A percentile compares a stretch with the other conserved stretches of the same genome.
phyloP scores from a whole-genome alignment of 2,329 filamentous ascomycete genomes.

The Mycosphaerella sp. region DNA sequence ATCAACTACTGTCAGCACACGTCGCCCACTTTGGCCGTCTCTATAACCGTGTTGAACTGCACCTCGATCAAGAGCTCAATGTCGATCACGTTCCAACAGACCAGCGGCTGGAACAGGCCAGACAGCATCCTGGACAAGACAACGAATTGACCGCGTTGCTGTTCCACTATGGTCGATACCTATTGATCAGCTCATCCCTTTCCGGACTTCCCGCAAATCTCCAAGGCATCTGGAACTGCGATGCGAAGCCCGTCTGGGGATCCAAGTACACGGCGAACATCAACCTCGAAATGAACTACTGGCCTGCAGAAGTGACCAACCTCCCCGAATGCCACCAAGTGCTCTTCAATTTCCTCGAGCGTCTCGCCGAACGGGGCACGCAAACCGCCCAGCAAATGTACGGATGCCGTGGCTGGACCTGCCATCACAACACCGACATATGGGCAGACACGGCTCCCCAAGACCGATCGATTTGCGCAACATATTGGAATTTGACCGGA shows the following conservation, averaged over 20 bases:
- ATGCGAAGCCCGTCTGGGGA: conserved; percentile 44
- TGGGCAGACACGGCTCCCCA: not conserved
- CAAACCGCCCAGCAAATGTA: conserved; percentile 1
- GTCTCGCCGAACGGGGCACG: not conserved
- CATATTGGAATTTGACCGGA: conserved; percentile 1
- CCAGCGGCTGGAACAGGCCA: conserved; percentile 31
- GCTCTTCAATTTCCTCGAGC: not conserved
- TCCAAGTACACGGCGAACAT: conserved; percentile 55
- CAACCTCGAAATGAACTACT: conserved; percentile 58
- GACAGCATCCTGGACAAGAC: conserved; percentile 19
- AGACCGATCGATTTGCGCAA: not conserved
- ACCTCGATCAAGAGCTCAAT: not conserved
- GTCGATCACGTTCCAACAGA: not conserved
- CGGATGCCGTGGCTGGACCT: not conserved
- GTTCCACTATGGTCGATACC: conserved; percentile 49
- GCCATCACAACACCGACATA: conserved; percentile 1
- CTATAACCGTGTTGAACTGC: not conserved
- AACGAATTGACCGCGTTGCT: conserved; percentile 46
- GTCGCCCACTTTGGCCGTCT: not conserved
- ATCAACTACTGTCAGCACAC: not conserved
- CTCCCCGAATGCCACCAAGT: not conserved
- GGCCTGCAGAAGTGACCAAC: conserved; percentile 50
- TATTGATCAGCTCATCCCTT: conserved; percentile 51
- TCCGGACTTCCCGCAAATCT: conserved; percentile 50
- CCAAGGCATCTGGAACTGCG: conserved; percentile 50